A percentile compares a stretch with the other conserved stretches of the same genome.
Evolutionary conservation across 495 filamentous ascomycete genomes (phyloP).

Genomic region (Haplographium delicatum): DNA sequence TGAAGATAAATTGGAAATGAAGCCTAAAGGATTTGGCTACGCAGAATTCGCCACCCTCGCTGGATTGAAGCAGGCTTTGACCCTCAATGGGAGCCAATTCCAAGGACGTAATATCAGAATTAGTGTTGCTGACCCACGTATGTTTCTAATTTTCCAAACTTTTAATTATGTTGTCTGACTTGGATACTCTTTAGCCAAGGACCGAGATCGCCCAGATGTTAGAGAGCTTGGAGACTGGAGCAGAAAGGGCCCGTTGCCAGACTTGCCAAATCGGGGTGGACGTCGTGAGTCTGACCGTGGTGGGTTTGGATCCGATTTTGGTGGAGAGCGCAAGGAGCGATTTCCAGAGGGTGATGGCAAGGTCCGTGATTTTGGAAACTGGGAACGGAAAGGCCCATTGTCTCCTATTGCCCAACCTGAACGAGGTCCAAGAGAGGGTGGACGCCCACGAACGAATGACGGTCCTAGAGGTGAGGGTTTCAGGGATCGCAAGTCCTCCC

Average conservation of each 20-base stretch:
- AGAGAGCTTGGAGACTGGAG: conserved; percentile 78
- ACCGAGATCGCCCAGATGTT: conserved; percentile 47
- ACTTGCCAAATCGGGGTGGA: conserved; percentile 51
- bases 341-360: conserved; percentile 66
- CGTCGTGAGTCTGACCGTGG: conserved; percentile 45
- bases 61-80: conserved; percentile 86
- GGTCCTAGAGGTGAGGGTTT: conserved; percentile 38
- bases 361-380: conserved; percentile 80
- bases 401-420: conserved; percentile 59
- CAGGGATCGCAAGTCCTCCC: conserved; percentile 61
- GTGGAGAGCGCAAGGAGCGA: conserved; percentile 41
- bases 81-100: conserved; percentile 70
- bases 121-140: conserved; percentile 81
- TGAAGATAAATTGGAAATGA: conserved; percentile 84
- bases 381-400: conserved; percentile 92
- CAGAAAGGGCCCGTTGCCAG: conserved; percentile 82
- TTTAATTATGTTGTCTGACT: conserved; percentile 25
- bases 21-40: conserved; percentile 97
- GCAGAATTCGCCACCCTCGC: conserved; percentile 87
- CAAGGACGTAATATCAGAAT: conserved; percentile 83
- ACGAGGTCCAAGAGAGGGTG: conserved; percentile 57
- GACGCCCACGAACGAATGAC: conserved; percentile 64
- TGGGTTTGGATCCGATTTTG: conserved; percentile 34
- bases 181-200: conserved; percentile 23
- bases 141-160: conserved; percentile 39